Base-by-base conservation (phyloP, 2,329 filamentous ascomycete species). In the Claviceps sp. region DNA sequence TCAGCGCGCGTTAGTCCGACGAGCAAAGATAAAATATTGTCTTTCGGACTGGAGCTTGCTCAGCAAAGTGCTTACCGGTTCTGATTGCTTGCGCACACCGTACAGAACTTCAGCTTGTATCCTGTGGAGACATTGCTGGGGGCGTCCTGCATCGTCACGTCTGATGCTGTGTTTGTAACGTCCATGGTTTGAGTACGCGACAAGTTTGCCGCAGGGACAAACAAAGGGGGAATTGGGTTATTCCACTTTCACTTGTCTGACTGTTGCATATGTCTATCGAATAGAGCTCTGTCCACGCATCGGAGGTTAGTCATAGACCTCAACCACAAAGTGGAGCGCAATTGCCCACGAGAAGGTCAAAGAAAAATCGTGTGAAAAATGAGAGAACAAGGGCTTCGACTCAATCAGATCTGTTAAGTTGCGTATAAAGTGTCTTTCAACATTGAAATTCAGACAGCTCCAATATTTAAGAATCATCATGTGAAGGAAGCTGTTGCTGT, bases 81-180 rank as follows among this genome's bases (percentile, higher is more conserved):
- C 68, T 98, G 89, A 63, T 98, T 98, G 63, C 89, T 95, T 7
- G 93, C 93, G 70, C 93, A 98, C n/a, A 98, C 91, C 2, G 93
- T 97, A 74, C 90, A 96, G 70, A 97, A 96, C 65, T 87, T 94
- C 56, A 98, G 78, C 70, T 93, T 95, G 76, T 84, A 95, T 50
- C 76, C 80, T n/a, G 72, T 73, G 26, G 73, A 69, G 17, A 74
- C 73, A 44, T 77, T 73, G 14, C 72, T 68, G 26, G 72, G 69
- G 51, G 71, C 71, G 53, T 75, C 74, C 52, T 69, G 64, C 41
- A 62, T 56, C 38, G 68, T 56, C 19, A 62, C 56, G 4, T 64
- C 54, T 34, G 61, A 55, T 42, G 62, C 60, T 52, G 70, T 74
- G 55, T 74, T 75, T 30, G 65, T 56, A 41, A 59, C 60, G 52